A percentile compares a stretch with the other conserved stretches of the same genome.
Evolutionary conservation across 164 flowering plant genomes (phyloP).

Genomic region (Houttuynia cordata): DNA sequence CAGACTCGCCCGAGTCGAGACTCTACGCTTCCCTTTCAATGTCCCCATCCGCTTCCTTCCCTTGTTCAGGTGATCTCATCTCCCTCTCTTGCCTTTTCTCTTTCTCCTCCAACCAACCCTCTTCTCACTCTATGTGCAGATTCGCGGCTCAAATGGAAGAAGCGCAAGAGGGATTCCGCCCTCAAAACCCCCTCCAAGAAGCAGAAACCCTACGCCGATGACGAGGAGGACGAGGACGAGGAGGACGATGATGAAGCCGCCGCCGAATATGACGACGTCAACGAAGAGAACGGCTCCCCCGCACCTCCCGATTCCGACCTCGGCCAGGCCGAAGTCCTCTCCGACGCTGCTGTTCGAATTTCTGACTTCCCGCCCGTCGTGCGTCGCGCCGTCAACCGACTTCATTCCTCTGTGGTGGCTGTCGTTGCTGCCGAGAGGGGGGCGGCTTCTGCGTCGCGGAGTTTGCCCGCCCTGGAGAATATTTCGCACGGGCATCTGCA

Average conservation of each 20-base stretch:
- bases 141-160: slow-evolving; percentile 9
- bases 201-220: slow-evolving; percentile 1
- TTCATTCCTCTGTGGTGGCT: slow-evolving; percentile 56
- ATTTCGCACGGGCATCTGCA: slow-evolving; percentile 88
- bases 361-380: slow-evolving; percentile 61
- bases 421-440: slow-evolving; percentile 43
- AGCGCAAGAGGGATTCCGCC: slow-evolving; percentile 9
- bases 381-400: slow-evolving; percentile 49
- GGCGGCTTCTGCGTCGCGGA: neutral
- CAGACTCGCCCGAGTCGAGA: too few relatives aligned
- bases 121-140: slow-evolving; percentile 1
- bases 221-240: slow-evolving; percentile 7
- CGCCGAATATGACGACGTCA: neutral
- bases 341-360: slow-evolving; percentile 33
- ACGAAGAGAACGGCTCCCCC: slow-evolving; percentile 1
- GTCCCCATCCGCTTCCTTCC: too few relatives aligned
- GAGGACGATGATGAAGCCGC: slow-evolving; percentile 7
- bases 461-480: slow-evolving; percentile 47
- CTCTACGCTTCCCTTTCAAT: too few relatives aligned
- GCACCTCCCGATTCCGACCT: slow-evolving; percentile 2
- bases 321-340: slow-evolving; percentile 31
- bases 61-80: too few relatives aligned
- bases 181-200: slow-evolving; percentile 1
- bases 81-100: too few relatives aligned
- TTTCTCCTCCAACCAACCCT: too few relatives aligned